Evolutionary conservation across 129 eudicot genomes (phyloP).

Genomic region (Centrapalus pauciflorus): DNA sequence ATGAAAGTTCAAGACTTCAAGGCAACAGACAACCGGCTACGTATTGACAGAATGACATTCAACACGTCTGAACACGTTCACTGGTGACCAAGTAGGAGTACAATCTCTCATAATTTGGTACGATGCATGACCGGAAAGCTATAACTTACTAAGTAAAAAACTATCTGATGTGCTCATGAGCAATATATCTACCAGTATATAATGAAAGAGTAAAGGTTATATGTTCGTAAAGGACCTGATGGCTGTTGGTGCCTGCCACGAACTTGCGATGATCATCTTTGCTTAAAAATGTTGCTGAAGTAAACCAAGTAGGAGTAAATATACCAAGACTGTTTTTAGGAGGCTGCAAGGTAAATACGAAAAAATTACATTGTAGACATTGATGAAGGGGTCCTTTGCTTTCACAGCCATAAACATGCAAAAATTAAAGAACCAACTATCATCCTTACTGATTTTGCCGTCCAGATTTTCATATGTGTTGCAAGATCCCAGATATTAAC

Average conservation of each 20-base stretch:
- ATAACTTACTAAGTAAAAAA: neutral
- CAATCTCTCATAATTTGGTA: neutral
- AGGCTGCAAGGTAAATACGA: conserved; percentile 52
- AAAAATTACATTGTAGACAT: neutral
- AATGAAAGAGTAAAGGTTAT: neutral
- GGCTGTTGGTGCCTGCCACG: conserved; percentile 80
- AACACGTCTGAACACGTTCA: neutral
- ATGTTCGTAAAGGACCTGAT: conserved; percentile 54
- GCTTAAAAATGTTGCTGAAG: conserved; percentile 75
- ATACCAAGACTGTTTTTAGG: conserved; percentile 85
- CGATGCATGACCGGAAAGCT: neutral
- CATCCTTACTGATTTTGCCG: conserved; percentile 92
- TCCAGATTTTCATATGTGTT: conserved; percentile 62
- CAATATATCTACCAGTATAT: neutral
- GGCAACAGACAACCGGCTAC: neutral
- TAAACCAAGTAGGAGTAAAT: conserved; percentile 88
- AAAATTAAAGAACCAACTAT: neutral
- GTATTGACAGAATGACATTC: neutral
- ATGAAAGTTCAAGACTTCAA: neutral
- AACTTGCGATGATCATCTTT: conserved; percentile 92
- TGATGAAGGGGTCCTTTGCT: neutral
- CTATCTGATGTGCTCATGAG: neutral
- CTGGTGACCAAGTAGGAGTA: neutral
- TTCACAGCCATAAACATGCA: neutral
- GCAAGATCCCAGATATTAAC: conserved; percentile 91